phyloP scores from a whole-genome alignment of 2,329 filamentous ascomycete species.

The Xylariomycetidae sp. region DNA sequence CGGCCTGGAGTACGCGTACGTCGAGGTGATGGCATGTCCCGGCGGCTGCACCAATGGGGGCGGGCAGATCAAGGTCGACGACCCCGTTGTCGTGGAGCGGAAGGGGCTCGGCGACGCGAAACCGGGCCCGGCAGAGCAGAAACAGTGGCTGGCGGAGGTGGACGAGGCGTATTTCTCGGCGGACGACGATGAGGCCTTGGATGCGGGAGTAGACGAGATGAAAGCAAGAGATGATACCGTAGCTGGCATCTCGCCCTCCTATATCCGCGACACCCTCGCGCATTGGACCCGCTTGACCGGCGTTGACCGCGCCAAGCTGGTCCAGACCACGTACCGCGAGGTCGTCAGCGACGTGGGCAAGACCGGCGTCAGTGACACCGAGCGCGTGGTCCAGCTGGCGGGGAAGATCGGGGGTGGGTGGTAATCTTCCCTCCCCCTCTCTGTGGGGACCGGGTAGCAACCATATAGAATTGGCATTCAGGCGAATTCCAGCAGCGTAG shows the following conservation, averaged over 20 bases:
- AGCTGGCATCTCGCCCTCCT: constrained; percentile 58
- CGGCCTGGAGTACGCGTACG: constrained; percentile 72
- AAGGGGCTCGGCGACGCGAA: constrained; percentile 44
- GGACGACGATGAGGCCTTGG: constrained; percentile 47
- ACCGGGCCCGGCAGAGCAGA: constrained; percentile 72
- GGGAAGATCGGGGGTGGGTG: constrained; percentile 90
- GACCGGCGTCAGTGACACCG: constrained; percentile 59
- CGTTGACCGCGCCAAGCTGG: constrained; percentile 64
- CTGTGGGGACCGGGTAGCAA: constrained; percentile 7
- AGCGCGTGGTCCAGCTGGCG: constrained; percentile 81
- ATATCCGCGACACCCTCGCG: constrained; percentile 61
- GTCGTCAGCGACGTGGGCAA: constrained; percentile 96
- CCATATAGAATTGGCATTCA: too few species aligned
- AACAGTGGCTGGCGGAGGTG: constrained; percentile 73
- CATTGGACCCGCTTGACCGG: constrained; percentile 72
- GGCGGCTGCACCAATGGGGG: constrained; percentile 98
- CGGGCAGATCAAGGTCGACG: constrained; percentile 87
- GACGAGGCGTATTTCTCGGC: constrained; percentile 88
- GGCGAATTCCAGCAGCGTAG: too few species aligned
- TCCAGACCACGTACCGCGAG: constrained; percentile 82
- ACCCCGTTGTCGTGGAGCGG: constrained; percentile 55
- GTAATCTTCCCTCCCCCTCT: constrained; percentile 44
- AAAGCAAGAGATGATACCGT: constrained; percentile 35
- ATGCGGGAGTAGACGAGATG: too few species aligned
- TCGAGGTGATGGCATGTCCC: constrained; percentile 98